Base-by-base conservation (phyloP, 164 flowering plant species). In the Amborella trichopoda region DNA sequence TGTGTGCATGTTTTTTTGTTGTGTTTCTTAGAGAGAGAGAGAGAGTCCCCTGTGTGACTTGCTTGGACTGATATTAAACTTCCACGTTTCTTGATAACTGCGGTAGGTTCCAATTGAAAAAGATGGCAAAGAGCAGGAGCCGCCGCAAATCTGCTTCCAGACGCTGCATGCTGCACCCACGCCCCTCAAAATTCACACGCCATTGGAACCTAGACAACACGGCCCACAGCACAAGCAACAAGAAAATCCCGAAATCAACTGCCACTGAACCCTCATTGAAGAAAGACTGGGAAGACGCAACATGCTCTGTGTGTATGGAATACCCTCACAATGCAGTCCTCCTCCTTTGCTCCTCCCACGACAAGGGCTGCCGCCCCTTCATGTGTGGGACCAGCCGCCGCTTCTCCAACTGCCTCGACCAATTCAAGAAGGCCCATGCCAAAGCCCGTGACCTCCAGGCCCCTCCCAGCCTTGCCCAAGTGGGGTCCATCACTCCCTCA, bases 271-370 rank as follows among this genome's bases (percentile, higher is more conserved):
- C n/a, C n/a, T n/a, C n/a, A n/a, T n/a, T n/a, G 26, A 70, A 69
- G 57, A 70, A 63, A 51, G 87, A 76, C 55, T 80, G 87, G 87
- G 75, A 72, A 46, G 75, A 70, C 59, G 75, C 74, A 14, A 72
- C 62, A 5, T 80, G 87, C 61, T 76, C 82, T 0, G 87, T 80
- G 23, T 80, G 87, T 63, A 71, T 80, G 74, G 87, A 80, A 54
- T 74, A 44, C 50, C 87, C 87, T 11, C 87, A 80, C 53, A 80
- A 76, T 63, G 83, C 80, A 26, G 87, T 80, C 30, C 83, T 80
- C 39, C 78, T 80, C 40, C 80, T 80, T 19, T 80, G 87, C 53
- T 80, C 87, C 8, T 80, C 83, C 8, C 70, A 80, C 43, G 73
- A 74, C 64, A 74, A 80, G 68, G 87, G 87, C 25, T 80, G 87